Evolutionary conservation across 192 early-diverging fungal species (phyloP).

Genomic region (Backusella macrospora): DNA sequence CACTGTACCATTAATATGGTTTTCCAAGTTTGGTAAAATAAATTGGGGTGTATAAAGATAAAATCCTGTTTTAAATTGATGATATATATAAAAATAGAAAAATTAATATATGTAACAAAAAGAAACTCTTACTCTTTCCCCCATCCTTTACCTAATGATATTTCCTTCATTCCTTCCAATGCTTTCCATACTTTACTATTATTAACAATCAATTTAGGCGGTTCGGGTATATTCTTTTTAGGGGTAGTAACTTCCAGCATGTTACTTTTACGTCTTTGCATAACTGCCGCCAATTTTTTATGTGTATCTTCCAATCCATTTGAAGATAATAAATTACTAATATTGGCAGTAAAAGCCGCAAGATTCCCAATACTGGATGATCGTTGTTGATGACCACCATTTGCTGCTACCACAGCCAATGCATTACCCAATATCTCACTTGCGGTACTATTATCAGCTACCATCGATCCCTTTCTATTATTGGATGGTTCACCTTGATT

Average conservation of each 20-base stretch:
- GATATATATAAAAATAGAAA: constrained; percentile 17
- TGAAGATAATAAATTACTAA: constrained; percentile 17
- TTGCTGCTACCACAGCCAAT: constrained; percentile 26
- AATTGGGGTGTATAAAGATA: constrained; percentile 49
- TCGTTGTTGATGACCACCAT: not conserved
- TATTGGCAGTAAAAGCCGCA: constrained; percentile 30
- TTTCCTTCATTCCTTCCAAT: constrained; percentile 32
- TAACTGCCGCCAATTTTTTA: constrained; percentile 7
- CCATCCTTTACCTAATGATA: constrained; percentile 19
- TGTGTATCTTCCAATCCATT: constrained; percentile 12
- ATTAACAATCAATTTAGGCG: constrained; percentile 31
- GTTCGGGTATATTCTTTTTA: constrained; percentile 15
- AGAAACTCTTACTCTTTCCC: not conserved
- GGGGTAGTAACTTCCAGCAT: not conserved
- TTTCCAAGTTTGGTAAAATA: constrained; percentile 52
- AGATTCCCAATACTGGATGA: constrained; percentile 23
- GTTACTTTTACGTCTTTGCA: constrained; percentile 3
- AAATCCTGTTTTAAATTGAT: no score
- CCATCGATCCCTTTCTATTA: no score
- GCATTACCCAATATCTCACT: constrained; percentile 33
- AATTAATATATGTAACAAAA: not conserved
- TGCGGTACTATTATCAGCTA: not conserved
- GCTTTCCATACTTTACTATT: constrained; percentile 36
- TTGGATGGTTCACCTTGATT: no score
- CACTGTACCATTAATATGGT: constrained; percentile 55